Evolutionary conservation across 495 filamentous ascomycete species (phyloP), one percentile per base, ranked within the genome.

Genomic region (Aspergillus bridgeri): DNA sequence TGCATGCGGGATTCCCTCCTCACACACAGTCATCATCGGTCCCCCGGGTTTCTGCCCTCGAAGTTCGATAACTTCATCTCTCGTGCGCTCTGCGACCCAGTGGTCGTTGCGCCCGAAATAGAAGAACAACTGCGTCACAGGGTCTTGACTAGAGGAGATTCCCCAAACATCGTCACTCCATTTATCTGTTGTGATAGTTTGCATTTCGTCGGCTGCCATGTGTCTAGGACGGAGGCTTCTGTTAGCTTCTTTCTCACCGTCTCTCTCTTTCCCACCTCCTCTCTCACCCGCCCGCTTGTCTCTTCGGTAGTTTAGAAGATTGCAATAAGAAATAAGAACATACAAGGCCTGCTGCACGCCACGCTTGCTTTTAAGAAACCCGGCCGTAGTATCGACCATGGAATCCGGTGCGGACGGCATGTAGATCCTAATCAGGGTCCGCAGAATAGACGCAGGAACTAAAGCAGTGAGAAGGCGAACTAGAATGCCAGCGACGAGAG

Each of bases 151-250:
- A 24, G 80, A 73, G 3, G 65, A 64, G 23, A 70, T 65, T 24
- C 89, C 89, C 92, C 92, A 96, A 38, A 96, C 71, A 64, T 92
- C 88, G 51, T 87, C 77, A 29, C 80, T 81, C 93, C 92, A 96
- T 63, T 74, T 78, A 61, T 96, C 90, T 21, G 86, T 75, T 2
- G 81, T 85, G 62, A 98, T 96, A 5, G 71, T 79, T 5, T 68
- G 63, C 83, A 98, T 88, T 71, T 98, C 93, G 59, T 96, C 83
- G 9, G 74, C 75, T 5, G 82, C 87, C 76, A 90, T 81, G 58
- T 82, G 71, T 61, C 83, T 87, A 56, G 18, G 45, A 19, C 3
- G 45, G 15, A 47, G 22, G n/a, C 3, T 47, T 47, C 17, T 47
- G n/a, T 38, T 38, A 38, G 33, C 33, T 29, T 9, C 25, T 27